Conservation (phyloP, 2,329 filamentous ascomycete genomes). For the Rhinocladiella mackenziei region DNA sequence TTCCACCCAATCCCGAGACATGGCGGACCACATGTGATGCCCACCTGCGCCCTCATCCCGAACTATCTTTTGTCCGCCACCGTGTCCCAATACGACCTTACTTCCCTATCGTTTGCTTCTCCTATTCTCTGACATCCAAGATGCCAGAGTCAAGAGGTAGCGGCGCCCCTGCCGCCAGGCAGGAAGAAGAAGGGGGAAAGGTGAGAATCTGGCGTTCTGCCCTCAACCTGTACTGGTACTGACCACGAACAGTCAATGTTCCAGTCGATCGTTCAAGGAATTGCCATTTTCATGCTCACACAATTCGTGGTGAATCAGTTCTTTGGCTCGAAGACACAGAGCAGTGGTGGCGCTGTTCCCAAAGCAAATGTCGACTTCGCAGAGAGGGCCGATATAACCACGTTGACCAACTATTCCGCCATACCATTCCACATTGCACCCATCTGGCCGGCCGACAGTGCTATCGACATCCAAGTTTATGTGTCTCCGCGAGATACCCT, state of each 20-base stretch:
- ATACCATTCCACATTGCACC: slow-evolving; percentile 72
- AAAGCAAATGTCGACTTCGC: slow-evolving; percentile 58
- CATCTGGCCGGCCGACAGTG: slow-evolving; percentile 77
- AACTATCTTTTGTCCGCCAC: not conserved
- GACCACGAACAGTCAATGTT: slow-evolving; percentile 37
- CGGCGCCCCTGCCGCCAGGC: slow-evolving; percentile 13
- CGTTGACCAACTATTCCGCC: slow-evolving; percentile 58
- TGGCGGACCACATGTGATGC: too few species aligned
- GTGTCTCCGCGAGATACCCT: slow-evolving; percentile 71
- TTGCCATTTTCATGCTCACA: slow-evolving; percentile 57
- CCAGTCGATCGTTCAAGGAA: slow-evolving; percentile 49
- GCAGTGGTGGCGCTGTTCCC: slow-evolving; percentile 23
- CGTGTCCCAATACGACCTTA: too few species aligned
- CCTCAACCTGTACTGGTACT: slow-evolving; percentile 2
- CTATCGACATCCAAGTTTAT: slow-evolving; percentile 79
- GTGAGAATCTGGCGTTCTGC: slow-evolving; percentile 6
- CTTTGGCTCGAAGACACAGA: slow-evolving; percentile 40
- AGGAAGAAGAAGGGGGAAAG: slow-evolving; percentile 20
- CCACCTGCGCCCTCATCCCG: too few species aligned
- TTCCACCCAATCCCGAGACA: too few species aligned
- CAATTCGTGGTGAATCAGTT: slow-evolving; percentile 57
- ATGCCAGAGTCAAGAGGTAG: slow-evolving; percentile 24
- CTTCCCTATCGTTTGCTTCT: not conserved
- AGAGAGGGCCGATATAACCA: slow-evolving; percentile 57
- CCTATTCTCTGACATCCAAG: slow-evolving; percentile 2